Percentiles rank a stretch among this genome's conserved stretches.
Conservation (phyloP, 805 yeast genomes). For the Monosporozyma siamensis region DNA sequence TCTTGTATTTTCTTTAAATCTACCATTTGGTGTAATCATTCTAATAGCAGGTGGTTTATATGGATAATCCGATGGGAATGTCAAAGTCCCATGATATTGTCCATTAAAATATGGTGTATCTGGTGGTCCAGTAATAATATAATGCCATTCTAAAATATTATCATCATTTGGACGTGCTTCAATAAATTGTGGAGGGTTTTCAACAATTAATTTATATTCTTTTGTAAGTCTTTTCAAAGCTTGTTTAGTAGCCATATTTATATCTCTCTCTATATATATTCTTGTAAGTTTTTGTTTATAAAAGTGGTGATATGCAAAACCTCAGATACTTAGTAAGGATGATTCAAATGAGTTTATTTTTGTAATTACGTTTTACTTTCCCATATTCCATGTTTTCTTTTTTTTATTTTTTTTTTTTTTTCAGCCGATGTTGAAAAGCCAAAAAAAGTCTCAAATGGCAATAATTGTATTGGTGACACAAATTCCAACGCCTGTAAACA, state of each 20-base stretch:
- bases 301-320: not conserved
- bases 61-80: constrained; percentile 80
- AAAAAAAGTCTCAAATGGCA: too few relatives aligned
- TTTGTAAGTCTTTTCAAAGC: constrained; percentile 50
- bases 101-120: constrained; percentile 81
- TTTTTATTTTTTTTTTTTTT: too few relatives aligned
- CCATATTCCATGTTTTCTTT: too few relatives aligned
- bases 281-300: not conserved
- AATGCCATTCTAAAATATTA: constrained; percentile 90
- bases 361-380: too few relatives aligned
- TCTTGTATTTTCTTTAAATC: constrained; percentile 72
- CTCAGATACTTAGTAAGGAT: too few relatives aligned
- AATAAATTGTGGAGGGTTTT: constrained; percentile 78
- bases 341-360: too few relatives aligned
- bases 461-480: too few relatives aligned
- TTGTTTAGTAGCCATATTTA: constrained; percentile 36
- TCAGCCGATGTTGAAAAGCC: too few relatives aligned
- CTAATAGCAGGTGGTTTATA: constrained; percentile 85
- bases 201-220: constrained; percentile 70
- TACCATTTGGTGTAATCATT: constrained; percentile 84
- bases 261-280: not conserved
- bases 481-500: too few relatives aligned
- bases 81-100: constrained; percentile 80
- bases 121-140: constrained; percentile 85
- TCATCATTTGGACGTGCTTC: constrained; percentile 79